Evolutionary conservation across 306 rosid genomes (phyloP), one percentile per base, ranked within the genome.

Genomic region (Medicago arabica): DNA sequence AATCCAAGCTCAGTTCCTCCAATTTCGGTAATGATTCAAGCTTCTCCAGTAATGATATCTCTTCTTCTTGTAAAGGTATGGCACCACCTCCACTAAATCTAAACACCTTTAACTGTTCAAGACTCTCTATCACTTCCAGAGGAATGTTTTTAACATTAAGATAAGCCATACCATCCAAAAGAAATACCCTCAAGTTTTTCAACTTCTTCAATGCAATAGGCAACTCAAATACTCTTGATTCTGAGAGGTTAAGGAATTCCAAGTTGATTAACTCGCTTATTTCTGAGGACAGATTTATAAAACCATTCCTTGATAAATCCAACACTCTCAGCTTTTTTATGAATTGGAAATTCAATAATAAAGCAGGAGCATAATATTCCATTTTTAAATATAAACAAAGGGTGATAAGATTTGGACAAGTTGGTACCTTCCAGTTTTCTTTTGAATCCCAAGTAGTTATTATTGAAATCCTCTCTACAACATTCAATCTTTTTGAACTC

Each of bases 241-340:
- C 0, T 31, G 75, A 74, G 8, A 74, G 71, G 50, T 80, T 47
- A 47, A 74, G 44, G 31, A 11, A 74, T n/a, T 74, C 71, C 83
- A 80, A 74, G 50, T 46, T 61, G 15, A 74, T 14, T 18, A 81
- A 75, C 3, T 11, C 7, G 4, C 71, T 57, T 6, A 78, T 21
- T 61, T 21, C 66, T 9, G 12, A 8, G 12, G 46, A 16, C 13
- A 34, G 2, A 6, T 0, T 0, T 14, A 2, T 0, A 15, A 2
- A 61, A 5, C 0, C 0, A 2, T 2, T 8, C 3, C 12, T 0
- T 3, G 71, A 71, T 36, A 76, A 28, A n/a, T 71, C 65, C 11
- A 64, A 63, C 1, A 81, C 85, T 54, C 59, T 76, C 68, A 71
- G 34, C 31, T 4, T 59, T 18, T 7, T 8, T 64, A 76, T n/a